Base-by-base conservation (phyloP, 768 basidiomycete species). In the Kwoniella shandongensis region DNA sequence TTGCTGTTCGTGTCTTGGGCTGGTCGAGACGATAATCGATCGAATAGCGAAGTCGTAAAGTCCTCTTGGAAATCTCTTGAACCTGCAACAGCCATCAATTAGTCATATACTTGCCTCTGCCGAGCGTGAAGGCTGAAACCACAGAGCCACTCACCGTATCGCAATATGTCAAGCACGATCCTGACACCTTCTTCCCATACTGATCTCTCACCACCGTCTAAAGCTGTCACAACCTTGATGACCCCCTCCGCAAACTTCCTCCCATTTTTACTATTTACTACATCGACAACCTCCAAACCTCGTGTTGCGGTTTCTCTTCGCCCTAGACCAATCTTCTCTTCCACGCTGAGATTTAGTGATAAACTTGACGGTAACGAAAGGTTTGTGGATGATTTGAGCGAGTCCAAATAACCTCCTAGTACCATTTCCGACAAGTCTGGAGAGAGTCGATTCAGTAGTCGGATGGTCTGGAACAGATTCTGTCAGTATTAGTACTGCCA, bases 281-380 rank as follows among this genome's bases (percentile, higher is more conserved):
- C 36, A 29, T 67, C 66, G 6, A 51, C 48, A 6, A 64, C 57
- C 30, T 68, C 66, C 29, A 65, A 15, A 0, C 59, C 66, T 32
- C 62, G 42, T n/a, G 35, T 36, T 26, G 59, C 62, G 1, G 63
- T 59, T 29, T 58, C 55, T 22, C 41, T 18, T 23, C 35, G 26
- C 0, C 53, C 61, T 3, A 44, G n/a, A n/a, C 23, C 7, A 3
- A 55, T 50, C 44, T 53, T 66, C 25, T 50, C 42, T 3, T 62
- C 50, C 12, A 40, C 30, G 13, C 18, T 29, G 8, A 52, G 6
- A 35, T 40, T 17, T 12, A 50, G 6, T 2, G 57, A 17, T 10
- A 55, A 2, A 17, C 26, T n/a, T 7, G 47, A 27, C 2, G 64
- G 64, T 40, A 65, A 44, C 3, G 60, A 52, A 1, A 65, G 57